A percentile compares a stretch with the other conserved stretches of the same genome.
Conservation (phyloP, 2,329 filamentous ascomycete genomes). For the Fusarium sp. region DNA sequence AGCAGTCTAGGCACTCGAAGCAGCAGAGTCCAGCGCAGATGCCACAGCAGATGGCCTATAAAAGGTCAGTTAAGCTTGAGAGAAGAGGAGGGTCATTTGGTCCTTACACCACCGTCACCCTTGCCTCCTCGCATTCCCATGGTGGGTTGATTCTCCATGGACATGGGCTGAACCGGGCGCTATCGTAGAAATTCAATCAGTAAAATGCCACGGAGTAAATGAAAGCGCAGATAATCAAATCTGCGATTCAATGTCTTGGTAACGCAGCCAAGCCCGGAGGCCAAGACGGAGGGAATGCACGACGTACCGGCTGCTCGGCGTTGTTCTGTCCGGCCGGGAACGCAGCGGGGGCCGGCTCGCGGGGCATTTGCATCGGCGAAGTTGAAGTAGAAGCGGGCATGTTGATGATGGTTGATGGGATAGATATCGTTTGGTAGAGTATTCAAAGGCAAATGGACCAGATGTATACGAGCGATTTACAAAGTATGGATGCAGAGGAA, state of each 20-base stretch:
- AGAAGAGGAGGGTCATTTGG: background rate
- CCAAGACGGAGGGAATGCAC: conserved; percentile 9
- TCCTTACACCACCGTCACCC: conserved; percentile 50
- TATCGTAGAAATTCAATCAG: conserved; percentile 21
- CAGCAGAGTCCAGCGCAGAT: conserved; percentile 55
- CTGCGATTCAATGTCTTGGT: background rate
- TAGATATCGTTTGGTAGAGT: background rate
- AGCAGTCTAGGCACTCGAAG: conserved; percentile 52
- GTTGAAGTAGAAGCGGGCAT: conserved; percentile 34
- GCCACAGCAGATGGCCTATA: conserved; percentile 55
- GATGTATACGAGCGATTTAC: background rate
- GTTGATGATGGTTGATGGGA: background rate
- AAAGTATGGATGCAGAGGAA: conserved; percentile 6
- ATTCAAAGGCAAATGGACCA: background rate
- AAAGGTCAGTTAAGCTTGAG: background rate
- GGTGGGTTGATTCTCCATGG: conserved; percentile 41
- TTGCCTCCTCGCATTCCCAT: conserved; percentile 51
- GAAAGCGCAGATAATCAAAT: background rate
- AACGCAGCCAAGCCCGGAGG: background rate
- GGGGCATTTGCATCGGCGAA: conserved; percentile 47
- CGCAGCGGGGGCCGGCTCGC: conserved; percentile 49
- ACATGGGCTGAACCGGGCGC: conserved; percentile 53
- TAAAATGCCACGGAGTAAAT: background rate
- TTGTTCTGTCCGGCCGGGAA: conserved; percentile 43
- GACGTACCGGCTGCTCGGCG: conserved; percentile 53